Evolutionary conservation across 1,139 yeast species (phyloP).

Genomic region (Lodderomyces jiufengensis): DNA sequence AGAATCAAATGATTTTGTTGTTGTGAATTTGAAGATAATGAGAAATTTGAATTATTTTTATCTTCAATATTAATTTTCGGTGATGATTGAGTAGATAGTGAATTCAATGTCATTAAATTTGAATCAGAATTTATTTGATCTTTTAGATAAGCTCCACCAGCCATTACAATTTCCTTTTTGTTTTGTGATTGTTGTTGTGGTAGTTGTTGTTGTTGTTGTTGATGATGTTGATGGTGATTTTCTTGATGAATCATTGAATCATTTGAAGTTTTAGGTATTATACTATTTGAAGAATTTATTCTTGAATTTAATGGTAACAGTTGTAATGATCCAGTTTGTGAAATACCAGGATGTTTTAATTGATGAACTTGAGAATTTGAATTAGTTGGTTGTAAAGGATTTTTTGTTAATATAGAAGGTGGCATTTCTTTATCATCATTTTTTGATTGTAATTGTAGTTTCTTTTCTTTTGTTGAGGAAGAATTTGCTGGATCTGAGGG

Average conservation of each 20-base stretch:
- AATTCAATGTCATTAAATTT: conserved; percentile 1
- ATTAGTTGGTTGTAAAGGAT: conserved; percentile 58
- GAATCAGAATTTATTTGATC: conserved; percentile 14
- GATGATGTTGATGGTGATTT: not conserved
- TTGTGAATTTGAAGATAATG: conserved; percentile 7
- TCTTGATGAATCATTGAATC: too few species aligned
- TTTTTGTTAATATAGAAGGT: conserved; percentile 50
- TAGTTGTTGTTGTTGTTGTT: not conserved
- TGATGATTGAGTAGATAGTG: conserved; percentile 1
- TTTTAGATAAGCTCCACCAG: conserved; percentile 49
- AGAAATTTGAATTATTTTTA: conserved; percentile 16
- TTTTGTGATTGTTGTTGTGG: conserved; percentile 4
- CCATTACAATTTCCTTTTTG: conserved; percentile 40
- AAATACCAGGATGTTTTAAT: conserved; percentile 2
- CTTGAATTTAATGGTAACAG: conserved; percentile 4
- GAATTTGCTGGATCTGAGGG: conserved; percentile 7
- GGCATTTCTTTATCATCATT: conserved; percentile 26
- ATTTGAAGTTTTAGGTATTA: conserved; percentile 3
- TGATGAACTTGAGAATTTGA: conserved; percentile 2
- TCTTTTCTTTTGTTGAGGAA: conserved; percentile 8
- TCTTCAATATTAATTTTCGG: conserved; percentile 5
- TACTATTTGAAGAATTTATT: conserved; percentile 4
- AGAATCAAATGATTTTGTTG: conserved; percentile 27
- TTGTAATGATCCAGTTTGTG: conserved; percentile 4
- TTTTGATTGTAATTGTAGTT: conserved; percentile 10